A percentile compares a stretch with the other conserved stretches of the same genome.
Conservation (phyloP, 768 basidiomycete genomes). For the Tricholoma terreum region DNA sequence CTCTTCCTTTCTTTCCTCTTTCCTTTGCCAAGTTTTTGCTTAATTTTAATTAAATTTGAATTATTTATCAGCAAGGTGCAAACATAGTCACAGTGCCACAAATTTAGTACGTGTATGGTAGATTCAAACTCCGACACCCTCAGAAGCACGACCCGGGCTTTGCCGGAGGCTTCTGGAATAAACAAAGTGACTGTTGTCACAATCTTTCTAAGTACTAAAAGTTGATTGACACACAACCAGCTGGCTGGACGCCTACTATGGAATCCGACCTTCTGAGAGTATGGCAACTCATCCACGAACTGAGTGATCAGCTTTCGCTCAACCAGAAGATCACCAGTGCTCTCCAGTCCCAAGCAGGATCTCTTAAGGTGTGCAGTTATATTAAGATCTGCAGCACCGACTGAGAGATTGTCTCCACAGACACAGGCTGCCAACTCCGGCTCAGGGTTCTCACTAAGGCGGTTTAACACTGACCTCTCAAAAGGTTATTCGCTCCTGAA, state of each 20-base stretch:
- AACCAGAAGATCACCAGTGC: slow-evolving; percentile 74
- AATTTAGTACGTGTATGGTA: too few species aligned
- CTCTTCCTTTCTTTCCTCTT: too few species aligned
- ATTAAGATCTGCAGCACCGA: slow-evolving; percentile 6
- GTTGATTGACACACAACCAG: neutral
- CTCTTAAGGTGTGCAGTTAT: slow-evolving; percentile 62
- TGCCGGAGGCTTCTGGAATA: too few species aligned
- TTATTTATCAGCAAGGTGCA: too few species aligned
- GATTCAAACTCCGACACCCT: too few species aligned
- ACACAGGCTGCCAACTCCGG: slow-evolving; percentile 70
- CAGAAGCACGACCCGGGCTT: too few species aligned
- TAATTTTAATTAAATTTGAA: too few species aligned
- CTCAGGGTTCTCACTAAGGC: slow-evolving; percentile 73
- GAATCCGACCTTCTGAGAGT: slow-evolving; percentile 71
- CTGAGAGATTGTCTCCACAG: slow-evolving; percentile 34
- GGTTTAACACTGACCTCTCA: slow-evolving; percentile 85
- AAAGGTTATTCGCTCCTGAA: slow-evolving; percentile 50
- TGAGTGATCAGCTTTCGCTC: slow-evolving; percentile 76
- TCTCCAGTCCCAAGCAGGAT: slow-evolving; percentile 64
- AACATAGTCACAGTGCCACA: too few species aligned
- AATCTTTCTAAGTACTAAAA: too few species aligned
- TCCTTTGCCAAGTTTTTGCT: too few species aligned
- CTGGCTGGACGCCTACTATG: slow-evolving; percentile 30
- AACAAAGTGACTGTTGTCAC: too few species aligned
- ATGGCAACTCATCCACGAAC: slow-evolving; percentile 78